Percentiles rank a stretch among this genome's conserved stretches.
phyloP scores from a whole-genome alignment of 208 protist genomes.

The Leishmania amazonensis region DNA sequence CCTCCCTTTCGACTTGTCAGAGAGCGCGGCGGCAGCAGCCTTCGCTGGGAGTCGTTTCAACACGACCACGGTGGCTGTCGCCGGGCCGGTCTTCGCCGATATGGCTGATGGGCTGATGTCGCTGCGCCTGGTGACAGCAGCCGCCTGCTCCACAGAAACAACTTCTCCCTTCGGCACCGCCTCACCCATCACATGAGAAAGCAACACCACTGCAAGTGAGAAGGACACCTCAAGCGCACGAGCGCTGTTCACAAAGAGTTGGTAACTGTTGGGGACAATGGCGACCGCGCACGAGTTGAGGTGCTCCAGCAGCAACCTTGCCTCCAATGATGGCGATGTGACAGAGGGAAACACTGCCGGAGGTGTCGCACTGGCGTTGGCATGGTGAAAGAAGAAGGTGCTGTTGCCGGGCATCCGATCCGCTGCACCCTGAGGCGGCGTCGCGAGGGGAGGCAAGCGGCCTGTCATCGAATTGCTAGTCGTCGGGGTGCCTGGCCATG shows the following conservation, averaged over 20 bases:
- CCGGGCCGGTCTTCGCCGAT: background rate
- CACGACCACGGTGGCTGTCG: background rate
- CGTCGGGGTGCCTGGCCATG: background rate
- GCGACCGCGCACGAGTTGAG: constrained; percentile 16
- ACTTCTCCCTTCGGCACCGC: constrained; percentile 12
- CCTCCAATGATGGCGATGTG: constrained; percentile 8
- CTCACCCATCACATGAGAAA: constrained; percentile 35
- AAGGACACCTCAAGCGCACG: constrained; percentile 32
- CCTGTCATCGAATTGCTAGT: background rate
- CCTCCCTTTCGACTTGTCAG: background rate
- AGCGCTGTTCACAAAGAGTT: constrained; percentile 18
- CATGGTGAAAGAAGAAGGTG: background rate
- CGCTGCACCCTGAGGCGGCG: constrained; percentile 3
- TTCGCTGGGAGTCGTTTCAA: constrained; percentile 4
- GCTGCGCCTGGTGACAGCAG: background rate
- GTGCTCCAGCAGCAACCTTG: constrained; percentile 19
- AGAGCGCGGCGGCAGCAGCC: background rate
- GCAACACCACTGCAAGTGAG: constrained; percentile 27
- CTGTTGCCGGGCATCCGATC: constrained; percentile 4
- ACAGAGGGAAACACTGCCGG: constrained; percentile 18
- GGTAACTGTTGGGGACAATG: constrained; percentile 12
- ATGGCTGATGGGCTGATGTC: background rate
- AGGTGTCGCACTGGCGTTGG: background rate
- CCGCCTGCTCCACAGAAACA: background rate
- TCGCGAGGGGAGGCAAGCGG: constrained; percentile 16